Percentiles rank a stretch among this genome's conserved stretches.
Evolutionary conservation across 495 filamentous ascomycete species (phyloP).

Genomic region (Darksidea phi): DNA sequence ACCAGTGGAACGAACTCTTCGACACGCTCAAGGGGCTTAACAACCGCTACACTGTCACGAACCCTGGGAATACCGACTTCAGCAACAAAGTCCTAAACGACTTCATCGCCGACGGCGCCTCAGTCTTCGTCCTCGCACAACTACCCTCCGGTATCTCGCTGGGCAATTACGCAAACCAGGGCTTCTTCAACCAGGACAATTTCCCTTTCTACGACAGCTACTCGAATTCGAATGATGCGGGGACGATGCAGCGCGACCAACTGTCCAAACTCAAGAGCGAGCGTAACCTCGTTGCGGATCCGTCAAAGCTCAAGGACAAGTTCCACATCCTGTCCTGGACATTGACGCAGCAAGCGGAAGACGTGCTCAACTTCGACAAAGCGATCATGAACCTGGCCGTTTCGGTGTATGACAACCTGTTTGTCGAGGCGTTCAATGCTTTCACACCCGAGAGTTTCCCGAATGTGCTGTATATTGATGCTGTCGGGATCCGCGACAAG

Average conservation of each 20-base stretch:
- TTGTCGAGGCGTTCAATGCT: slow-evolving; percentile 29
- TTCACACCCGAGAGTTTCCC: slow-evolving; percentile 31
- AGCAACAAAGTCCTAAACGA: slow-evolving; percentile 24
- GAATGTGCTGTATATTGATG: slow-evolving; percentile 34
- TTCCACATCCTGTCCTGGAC: slow-evolving; percentile 39
- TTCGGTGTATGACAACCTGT: slow-evolving; percentile 21
- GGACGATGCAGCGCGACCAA: slow-evolving; percentile 32
- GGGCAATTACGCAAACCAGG: slow-evolving; percentile 26
- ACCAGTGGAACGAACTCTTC: slow-evolving; percentile 36
- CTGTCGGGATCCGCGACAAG: slow-evolving; percentile 29
- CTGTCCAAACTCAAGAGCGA: slow-evolving; percentile 31
- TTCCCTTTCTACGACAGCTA: slow-evolving; percentile 35
- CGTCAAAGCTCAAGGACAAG: slow-evolving; percentile 19
- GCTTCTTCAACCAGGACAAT: slow-evolving; percentile 33
- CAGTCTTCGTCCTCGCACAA: slow-evolving; percentile 33
- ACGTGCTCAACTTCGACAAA: slow-evolving; percentile 32
- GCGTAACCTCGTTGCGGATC: slow-evolving; percentile 24
- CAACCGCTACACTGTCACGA: slow-evolving; percentile 16
- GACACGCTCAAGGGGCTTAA: slow-evolving; percentile 31
- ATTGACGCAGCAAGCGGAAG: slow-evolving; percentile 31
- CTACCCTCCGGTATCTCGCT: slow-evolving; percentile 29
- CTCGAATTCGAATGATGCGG: slow-evolving; percentile 29
- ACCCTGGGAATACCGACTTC: slow-evolving; percentile 29
- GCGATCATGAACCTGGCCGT: slow-evolving; percentile 33
- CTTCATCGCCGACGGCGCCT: slow-evolving; percentile 25